These are phyloP conservation scores for Candida sanyaensis DNA, from an alignment of 1,139 yeast species.

Conservation along the genomic window DNA sequence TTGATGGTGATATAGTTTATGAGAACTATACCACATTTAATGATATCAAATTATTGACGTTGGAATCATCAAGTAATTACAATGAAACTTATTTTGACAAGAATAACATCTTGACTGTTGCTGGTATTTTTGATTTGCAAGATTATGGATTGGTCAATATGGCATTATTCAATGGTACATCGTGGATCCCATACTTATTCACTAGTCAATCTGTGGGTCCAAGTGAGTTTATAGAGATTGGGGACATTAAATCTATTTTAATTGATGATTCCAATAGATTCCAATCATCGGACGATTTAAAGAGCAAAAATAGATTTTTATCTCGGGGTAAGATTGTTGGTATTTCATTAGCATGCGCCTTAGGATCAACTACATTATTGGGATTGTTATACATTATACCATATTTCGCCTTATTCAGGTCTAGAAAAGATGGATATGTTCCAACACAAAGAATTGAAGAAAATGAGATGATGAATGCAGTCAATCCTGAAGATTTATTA, in stretches of 20 bases:
- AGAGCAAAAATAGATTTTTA: conserved; percentile 20
- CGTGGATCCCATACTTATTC: conserved; percentile 72
- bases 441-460: conserved; percentile 55
- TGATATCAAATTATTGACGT: conserved; percentile 43
- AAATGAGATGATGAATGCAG: conserved; percentile 65
- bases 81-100: conserved; percentile 38
- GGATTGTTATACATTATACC: conserved; percentile 64
- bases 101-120: conserved; percentile 52
- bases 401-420: conserved; percentile 48
- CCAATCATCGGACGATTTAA: conserved; percentile 40
- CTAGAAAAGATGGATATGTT: conserved; percentile 30
- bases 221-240: conserved; percentile 19
- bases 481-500: conserved; percentile 63
- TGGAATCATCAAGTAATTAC: conserved; percentile 30
- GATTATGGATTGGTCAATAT: conserved; percentile 63
- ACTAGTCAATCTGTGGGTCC: conserved; percentile 19
- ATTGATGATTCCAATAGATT: conserved; percentile 39
- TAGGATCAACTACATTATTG: conserved; percentile 73
- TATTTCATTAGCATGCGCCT: conserved; percentile 82
- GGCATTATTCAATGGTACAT: conserved; percentile 67
- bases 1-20: conserved; percentile 36
- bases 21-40: conserved; percentile 29
- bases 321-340: conserved; percentile 80
- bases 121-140: conserved; percentile 59
- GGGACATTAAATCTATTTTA: conserved; percentile 34